These are phyloP conservation scores for Rachicladosporium sp. DNA, from an alignment of 2,329 filamentous ascomycete species.

Conservation along the genomic window DNA sequence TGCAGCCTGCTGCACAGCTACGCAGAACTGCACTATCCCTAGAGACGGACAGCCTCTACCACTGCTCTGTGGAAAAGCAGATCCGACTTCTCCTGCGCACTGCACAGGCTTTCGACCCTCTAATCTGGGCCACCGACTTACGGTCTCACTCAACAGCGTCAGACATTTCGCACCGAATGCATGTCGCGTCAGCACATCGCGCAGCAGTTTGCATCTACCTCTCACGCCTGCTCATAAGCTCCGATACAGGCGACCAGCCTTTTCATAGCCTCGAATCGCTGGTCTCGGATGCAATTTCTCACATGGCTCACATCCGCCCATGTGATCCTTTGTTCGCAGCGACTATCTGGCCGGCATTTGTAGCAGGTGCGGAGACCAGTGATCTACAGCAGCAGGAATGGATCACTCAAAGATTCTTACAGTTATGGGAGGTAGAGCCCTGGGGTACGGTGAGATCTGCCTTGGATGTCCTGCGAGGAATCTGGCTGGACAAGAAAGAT, in stretches of 20 bases:
- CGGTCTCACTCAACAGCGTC: slow-evolving; percentile 22
- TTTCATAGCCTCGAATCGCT: slow-evolving; percentile 18
- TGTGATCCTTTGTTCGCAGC: slow-evolving; percentile 45
- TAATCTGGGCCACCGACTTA: slow-evolving; percentile 21
- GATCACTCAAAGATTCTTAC: slow-evolving; percentile 37
- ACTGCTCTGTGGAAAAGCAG: not conserved
- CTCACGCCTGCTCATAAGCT: slow-evolving; percentile 21
- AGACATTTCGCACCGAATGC: slow-evolving; percentile 23
- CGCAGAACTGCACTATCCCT: too few relatives aligned
- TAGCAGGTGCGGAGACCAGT: slow-evolving; percentile 44
- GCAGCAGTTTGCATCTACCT: slow-evolving; percentile 29
- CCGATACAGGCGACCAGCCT: slow-evolving; percentile 1
- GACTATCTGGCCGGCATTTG: slow-evolving; percentile 48
- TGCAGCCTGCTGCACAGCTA: slow-evolving; percentile 25
- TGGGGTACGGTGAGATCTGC: slow-evolving; percentile 28
- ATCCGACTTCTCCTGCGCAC: not conserved
- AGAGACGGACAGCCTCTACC: too few relatives aligned
- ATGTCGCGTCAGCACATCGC: slow-evolving; percentile 26
- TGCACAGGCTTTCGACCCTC: slow-evolving; percentile 8
- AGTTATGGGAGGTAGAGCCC: slow-evolving; percentile 23
- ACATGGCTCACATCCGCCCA: slow-evolving; percentile 38
- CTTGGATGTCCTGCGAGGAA: slow-evolving; percentile 22
- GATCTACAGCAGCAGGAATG: slow-evolving; percentile 37
- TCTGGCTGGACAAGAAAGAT: slow-evolving; percentile 16
- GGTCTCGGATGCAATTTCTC: slow-evolving; percentile 37